Percentiles rank a stretch among this genome's conserved stretches.
phyloP scores from a whole-genome alignment of 2,329 filamentous ascomycete species.

The Nemania sp. region DNA sequence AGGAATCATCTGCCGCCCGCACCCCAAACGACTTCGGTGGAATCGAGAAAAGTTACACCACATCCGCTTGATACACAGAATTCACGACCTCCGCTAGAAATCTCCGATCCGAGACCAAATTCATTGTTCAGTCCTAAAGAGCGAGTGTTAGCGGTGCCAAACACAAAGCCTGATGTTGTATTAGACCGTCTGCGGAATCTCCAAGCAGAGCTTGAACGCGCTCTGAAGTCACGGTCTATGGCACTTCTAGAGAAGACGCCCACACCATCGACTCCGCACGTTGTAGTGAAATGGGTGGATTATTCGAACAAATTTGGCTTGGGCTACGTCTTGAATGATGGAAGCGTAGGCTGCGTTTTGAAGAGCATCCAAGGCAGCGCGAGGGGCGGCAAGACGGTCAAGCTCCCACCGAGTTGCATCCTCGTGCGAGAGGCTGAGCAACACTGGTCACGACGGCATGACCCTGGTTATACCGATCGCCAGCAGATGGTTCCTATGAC shows the following conservation, averaged over 20 bases:
- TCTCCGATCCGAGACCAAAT: constrained; percentile 30
- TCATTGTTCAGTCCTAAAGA: constrained; percentile 62
- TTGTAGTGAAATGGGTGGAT: constrained; percentile 82
- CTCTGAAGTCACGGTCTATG: constrained; percentile 65
- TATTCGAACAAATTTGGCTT: constrained; percentile 87
- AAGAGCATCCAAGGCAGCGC: constrained; percentile 56
- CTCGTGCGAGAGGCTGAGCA: constrained; percentile 72
- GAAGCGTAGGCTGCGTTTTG: constrained; percentile 74
- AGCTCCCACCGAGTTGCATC: constrained; percentile 70
- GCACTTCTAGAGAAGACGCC: constrained; percentile 60
- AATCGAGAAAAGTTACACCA: constrained; percentile 6
- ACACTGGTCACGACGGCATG: constrained; percentile 66
- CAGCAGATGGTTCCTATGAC: constrained; percentile 67
- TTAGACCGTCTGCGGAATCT: constrained; percentile 58
- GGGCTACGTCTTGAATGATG: constrained; percentile 81
- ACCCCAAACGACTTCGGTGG: constrained; percentile 8
- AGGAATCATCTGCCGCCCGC: constrained; percentile 2
- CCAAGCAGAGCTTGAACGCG: constrained; percentile 64
- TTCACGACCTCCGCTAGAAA: constrained; percentile 7
- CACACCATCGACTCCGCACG: constrained; percentile 60
- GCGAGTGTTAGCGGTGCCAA: constrained; percentile 51
- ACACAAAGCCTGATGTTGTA: constrained; percentile 61
- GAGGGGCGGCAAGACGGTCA: constrained; percentile 52
- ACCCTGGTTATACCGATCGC: constrained; percentile 58
- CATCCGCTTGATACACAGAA: constrained; percentile 19